Percentiles rank a stretch among this genome's conserved stretches.
Evolutionary conservation across 768 basidiomycete genomes (phyloP).

Genomic region (Amanita polypyramis): DNA sequence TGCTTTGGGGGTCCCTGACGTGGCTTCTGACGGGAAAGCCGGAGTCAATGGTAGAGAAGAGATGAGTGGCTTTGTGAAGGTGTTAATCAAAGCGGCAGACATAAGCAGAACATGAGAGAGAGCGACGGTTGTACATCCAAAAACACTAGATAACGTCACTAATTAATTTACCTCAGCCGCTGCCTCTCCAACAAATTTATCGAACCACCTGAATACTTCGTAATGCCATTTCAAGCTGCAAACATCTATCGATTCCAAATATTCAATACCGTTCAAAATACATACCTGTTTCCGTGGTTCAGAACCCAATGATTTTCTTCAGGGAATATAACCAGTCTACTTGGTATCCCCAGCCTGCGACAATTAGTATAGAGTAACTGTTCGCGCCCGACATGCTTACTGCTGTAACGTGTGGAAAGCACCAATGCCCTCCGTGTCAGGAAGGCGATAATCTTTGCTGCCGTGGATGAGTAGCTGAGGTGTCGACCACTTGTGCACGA

Average conservation of each 20-base stretch:
- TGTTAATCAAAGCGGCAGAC: constrained; percentile 3
- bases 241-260: background rate
- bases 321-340: constrained; percentile 75
- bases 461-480: constrained; percentile 81
- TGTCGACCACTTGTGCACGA: constrained; percentile 76
- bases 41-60: background rate
- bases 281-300: constrained; percentile 65
- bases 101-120: background rate
- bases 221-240: constrained; percentile 86
- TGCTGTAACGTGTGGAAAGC: constrained; percentile 82
- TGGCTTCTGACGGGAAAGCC: background rate
- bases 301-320: constrained; percentile 92
- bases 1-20: background rate
- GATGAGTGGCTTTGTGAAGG: constrained; percentile 3
- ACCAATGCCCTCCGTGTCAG: constrained; percentile 75
- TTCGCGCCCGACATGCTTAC: constrained; percentile 29
- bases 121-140: background rate
- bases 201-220: constrained; percentile 90
- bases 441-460: constrained; percentile 81
- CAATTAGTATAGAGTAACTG: background rate
- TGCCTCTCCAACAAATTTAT: constrained; percentile 43
- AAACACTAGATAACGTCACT: background rate
- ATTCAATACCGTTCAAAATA: background rate
- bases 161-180: background rate
- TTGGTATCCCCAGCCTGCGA: constrained; percentile 55